These are phyloP conservation scores for Penicillium nucicola DNA, from an alignment of 495 filamentous ascomycete species.

Conservation along the genomic window DNA sequence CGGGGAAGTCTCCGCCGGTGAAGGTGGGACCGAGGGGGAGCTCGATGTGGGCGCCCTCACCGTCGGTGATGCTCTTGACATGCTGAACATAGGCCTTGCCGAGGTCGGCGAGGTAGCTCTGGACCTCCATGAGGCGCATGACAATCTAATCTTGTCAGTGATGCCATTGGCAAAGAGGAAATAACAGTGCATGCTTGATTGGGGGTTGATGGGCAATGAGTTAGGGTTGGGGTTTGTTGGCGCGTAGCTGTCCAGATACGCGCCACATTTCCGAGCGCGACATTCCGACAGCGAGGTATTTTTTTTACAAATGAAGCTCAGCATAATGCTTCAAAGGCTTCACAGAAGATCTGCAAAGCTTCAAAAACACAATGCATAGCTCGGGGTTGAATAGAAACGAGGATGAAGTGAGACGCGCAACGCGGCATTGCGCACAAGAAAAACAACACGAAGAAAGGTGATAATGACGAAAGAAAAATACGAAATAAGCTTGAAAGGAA, in stretches of 20 bases:
- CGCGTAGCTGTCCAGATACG: too few species aligned
- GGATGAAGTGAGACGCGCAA: constrained; percentile 20
- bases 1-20: constrained; percentile 39
- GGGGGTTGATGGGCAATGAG: too few species aligned
- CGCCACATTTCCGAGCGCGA: too few species aligned
- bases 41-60: constrained; percentile 52
- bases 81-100: constrained; percentile 79
- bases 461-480: constrained; percentile 1
- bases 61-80: constrained; percentile 71
- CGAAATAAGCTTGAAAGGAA: neutral
- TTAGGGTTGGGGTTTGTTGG: neutral
- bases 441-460: constrained; percentile 3
- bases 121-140: constrained; percentile 66
- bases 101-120: constrained; percentile 68
- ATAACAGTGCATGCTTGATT: neutral
- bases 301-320: neutral
- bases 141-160: constrained; percentile 57
- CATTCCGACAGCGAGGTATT: neutral
- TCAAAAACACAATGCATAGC: constrained; percentile 1
- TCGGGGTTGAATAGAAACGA: neutral
- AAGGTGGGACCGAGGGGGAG: constrained; percentile 47
- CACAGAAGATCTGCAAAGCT: neutral
- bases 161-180: neutral
- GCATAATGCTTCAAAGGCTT: neutral
- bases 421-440: constrained; percentile 13